Base-by-base conservation (phyloP, 176 grass and related monocot species). In the Carex pumila region DNA sequence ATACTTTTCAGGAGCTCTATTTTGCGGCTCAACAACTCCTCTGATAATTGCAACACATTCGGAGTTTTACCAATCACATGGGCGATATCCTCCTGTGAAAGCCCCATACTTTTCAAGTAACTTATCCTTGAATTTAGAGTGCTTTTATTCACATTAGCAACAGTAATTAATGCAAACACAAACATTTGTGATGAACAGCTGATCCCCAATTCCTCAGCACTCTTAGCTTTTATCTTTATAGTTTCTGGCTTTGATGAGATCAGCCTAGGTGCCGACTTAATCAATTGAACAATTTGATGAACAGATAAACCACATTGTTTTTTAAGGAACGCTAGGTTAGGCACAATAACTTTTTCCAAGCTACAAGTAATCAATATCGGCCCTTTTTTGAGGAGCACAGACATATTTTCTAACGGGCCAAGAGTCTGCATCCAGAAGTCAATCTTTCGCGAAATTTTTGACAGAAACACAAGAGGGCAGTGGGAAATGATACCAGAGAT, bases 1-100 rank as follows among this genome's bases (percentile, higher is more conserved):
- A 60, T 15, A 36, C 56, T 61, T 61, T 41, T 13, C 7, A 91
- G 87, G 61, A 97, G 87, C 66, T 93, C 86, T 73, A 92, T 86
- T 85, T 91, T 97, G 15, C 19, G 52, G 18, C 18, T 76, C 66
- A 94, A 58, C 57, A 34, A 3, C 79, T 86, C 71, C 49, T 45
- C 12, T 3, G 91, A 76, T 10, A 1, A 6, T 0, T 18, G 0
- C 58, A 82, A 41, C 32, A 82, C 9, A 0, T 12, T 11, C 29
- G 84, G 39, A 55, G 22, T 6, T 60, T 66, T 67, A 9, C 73
- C 3, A 21, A 82, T 57, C 31, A 80, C 41, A 2, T 1, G 4
- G 1, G 77, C 3, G 29, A 61, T 36, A 14, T 80, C 77, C 8
- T 36, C 36, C 36, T 80, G 14, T 5, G 55, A 80, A 61, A 80